These are phyloP conservation scores for Neofusicoccum parvum DNA, from an alignment of 2,329 filamentous ascomycete genomes.

Conservation along the genomic window DNA sequence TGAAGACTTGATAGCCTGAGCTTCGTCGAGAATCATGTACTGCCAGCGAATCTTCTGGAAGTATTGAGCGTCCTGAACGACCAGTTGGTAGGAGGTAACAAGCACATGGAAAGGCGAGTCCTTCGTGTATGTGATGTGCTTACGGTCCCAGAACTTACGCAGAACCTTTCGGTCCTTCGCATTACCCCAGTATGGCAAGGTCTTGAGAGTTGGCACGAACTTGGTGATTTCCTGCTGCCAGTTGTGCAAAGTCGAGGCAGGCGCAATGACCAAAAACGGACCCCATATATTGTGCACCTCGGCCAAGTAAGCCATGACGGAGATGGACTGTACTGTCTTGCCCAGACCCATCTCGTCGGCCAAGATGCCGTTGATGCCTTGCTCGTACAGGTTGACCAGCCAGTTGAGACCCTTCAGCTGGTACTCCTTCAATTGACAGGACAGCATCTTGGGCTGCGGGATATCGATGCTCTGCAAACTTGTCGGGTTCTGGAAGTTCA, in stretches of 20 bases:
- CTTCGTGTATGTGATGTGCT: constrained; percentile 92
- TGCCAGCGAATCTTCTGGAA: constrained; percentile 99
- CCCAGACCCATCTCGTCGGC: constrained; percentile 99
- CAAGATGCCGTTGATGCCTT: constrained; percentile 98
- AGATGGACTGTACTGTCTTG: constrained; percentile 98
- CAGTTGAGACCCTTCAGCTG: constrained; percentile 99
- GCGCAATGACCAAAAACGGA: constrained; percentile 93
- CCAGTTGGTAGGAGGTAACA: constrained; percentile 94
- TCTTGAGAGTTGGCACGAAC: constrained; percentile 93
- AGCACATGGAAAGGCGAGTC: constrained; percentile 95
- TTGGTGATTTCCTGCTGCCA: constrained; percentile 98
- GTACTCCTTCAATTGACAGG: constrained; percentile 95
- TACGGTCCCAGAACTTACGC: constrained; percentile 98
- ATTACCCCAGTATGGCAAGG: constrained; percentile 95
- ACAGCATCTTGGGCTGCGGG: constrained; percentile 89
- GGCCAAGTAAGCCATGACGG: constrained; percentile 97
- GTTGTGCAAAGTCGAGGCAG: constrained; percentile 95
- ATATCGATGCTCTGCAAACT: constrained; percentile 93
- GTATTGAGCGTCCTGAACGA: constrained; percentile 93
- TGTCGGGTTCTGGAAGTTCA: constrained; percentile 99
- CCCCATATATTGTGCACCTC: constrained; percentile 99
- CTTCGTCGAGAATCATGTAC: constrained; percentile 99
- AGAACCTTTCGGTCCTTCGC: constrained; percentile 93
- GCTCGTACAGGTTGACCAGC: constrained; percentile 98
- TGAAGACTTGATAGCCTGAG: constrained; percentile 98